Percentiles rank a stretch among this genome's conserved stretches.
Conservation (phyloP, 148 eudicot species). For the Camellia lanceoleosa region DNA sequence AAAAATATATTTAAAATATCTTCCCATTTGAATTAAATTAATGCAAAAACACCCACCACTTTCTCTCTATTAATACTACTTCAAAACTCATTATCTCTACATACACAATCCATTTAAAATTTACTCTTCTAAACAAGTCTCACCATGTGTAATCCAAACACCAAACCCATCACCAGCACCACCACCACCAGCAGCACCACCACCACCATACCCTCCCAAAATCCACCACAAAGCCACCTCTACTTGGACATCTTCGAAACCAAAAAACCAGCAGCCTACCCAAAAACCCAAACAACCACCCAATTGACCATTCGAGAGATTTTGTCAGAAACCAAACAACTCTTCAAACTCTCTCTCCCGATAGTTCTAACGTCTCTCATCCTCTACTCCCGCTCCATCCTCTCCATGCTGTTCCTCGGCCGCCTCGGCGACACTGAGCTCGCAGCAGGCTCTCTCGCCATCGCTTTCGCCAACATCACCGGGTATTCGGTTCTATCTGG, state of each 20-base stretch:
- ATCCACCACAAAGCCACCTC: conserved; percentile 24
- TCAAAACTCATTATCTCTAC: conserved; percentile 3
- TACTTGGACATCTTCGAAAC: conserved; percentile 17
- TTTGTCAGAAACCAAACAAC: conserved; percentile 33
- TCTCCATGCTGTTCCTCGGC: conserved; percentile 72
- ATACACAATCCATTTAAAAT: background rate
- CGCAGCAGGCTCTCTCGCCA: conserved; percentile 77
- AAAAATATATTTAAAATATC: no score
- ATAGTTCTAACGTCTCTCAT: conserved; percentile 60
- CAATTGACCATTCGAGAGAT: conserved; percentile 20
- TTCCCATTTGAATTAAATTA: no score
- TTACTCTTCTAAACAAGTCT: no score
- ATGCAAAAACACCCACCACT: background rate
- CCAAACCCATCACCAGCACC: conserved; percentile 4
- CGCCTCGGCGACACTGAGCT: conserved; percentile 56
- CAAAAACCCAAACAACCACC: background rate
- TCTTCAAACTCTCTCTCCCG: conserved; percentile 50
- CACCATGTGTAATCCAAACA: conserved; percentile 42
- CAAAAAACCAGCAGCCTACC: conserved; percentile 4
- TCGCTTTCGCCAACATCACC: conserved; percentile 81
- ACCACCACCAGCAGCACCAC: conserved; percentile 12
- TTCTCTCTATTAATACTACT: conserved; percentile 14
- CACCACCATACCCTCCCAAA: background rate
- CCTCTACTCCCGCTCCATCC: conserved; percentile 56
- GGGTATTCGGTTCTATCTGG: conserved; percentile 79